These are phyloP conservation scores for Glomus cerebriforme DNA, from an alignment of 192 early-diverging fungal species.

Conservation along the genomic window DNA sequence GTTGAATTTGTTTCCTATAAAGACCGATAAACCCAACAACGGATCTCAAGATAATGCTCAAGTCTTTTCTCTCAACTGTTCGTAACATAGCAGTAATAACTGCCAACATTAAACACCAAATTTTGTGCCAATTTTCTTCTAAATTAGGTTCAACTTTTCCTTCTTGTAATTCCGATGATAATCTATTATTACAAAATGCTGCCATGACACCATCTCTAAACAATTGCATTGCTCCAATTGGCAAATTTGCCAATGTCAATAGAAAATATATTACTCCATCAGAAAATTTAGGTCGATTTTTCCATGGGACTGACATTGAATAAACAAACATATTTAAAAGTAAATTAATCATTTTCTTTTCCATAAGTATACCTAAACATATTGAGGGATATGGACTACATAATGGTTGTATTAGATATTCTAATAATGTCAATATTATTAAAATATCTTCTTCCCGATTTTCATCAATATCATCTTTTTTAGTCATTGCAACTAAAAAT, in stretches of 20 bases:
- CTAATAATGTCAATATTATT: conserved; percentile 1
- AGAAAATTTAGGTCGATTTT: conserved; percentile 14
- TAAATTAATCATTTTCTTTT: conserved; percentile 12
- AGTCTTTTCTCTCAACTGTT: conserved; percentile 40
- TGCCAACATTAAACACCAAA: conserved; percentile 57
- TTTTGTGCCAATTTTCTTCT: conserved; percentile 41
- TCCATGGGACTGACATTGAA: conserved; percentile 14
- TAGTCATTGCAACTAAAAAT: background rate
- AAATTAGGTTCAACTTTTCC: conserved; percentile 2
- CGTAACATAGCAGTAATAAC: conserved; percentile 48
- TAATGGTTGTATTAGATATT: conserved; percentile 19
- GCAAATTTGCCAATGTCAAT: conserved; percentile 18
- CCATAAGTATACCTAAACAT: conserved; percentile 13
- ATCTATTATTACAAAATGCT: background rate
- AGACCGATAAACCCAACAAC: conserved; percentile 51
- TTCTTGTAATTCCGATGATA: background rate
- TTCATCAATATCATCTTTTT: background rate
- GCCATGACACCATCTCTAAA: conserved; percentile 8
- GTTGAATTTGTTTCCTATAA: conserved; percentile 48
- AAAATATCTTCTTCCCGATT: conserved; percentile 18
- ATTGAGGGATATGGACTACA: conserved; percentile 17
- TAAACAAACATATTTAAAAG: conserved; percentile 19
- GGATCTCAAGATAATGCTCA: conserved; percentile 41
- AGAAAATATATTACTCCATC: conserved; percentile 19
- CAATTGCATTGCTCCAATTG: conserved; percentile 6